Percentiles rank a stretch among this genome's conserved stretches.
Evolutionary conservation across 1,284 basidiomycete species (phyloP).

Genomic region (Volvariella volvacea): DNA sequence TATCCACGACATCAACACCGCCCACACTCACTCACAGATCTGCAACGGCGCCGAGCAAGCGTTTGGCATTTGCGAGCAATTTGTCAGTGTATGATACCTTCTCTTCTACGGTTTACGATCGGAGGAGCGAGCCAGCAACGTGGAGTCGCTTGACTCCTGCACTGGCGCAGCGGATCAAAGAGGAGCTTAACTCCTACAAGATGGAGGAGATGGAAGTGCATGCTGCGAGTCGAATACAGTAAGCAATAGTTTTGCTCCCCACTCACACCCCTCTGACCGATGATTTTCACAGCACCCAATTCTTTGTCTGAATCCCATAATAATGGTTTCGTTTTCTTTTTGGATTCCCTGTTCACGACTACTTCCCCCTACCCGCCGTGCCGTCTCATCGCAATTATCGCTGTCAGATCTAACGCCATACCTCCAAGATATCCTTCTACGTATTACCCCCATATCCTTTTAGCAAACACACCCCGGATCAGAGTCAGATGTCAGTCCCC

Average conservation of each 20-base stretch:
- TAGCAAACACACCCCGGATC: constrained; percentile 8
- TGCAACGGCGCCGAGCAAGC: constrained; percentile 63
- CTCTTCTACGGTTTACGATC: constrained; percentile 85
- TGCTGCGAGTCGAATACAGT: constrained; percentile 82
- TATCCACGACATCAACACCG: constrained; percentile 26
- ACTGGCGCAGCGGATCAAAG: constrained; percentile 93
- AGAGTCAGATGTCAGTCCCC: constrained; percentile 11
- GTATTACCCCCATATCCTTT: constrained; percentile 9
- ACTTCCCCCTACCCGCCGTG: too few species aligned
- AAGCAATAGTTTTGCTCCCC: constrained; percentile 24
- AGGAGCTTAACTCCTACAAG: constrained; percentile 94
- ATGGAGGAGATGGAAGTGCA: constrained; percentile 99
- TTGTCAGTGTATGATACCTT: constrained; percentile 96
- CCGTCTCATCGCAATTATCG: constrained; percentile 13
- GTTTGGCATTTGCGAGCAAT: constrained; percentile 84
- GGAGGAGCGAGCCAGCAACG: constrained; percentile 92
- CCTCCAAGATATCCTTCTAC: constrained; percentile 13
- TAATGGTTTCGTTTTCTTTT: constrained; percentile 9
- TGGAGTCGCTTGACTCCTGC: constrained; percentile 95
- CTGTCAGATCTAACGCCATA: constrained; percentile 14
- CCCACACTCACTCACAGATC: constrained; percentile 55
- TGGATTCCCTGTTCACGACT: constrained; percentile 16
- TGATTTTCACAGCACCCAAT: constrained; percentile 36
- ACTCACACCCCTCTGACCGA: not conserved
- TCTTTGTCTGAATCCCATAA: constrained; percentile 36